A percentile compares a stretch with the other conserved stretches of the same genome.
phyloP scores from a whole-genome alignment of 2,329 filamentous ascomycete genomes.

The Phaeosphaeriaceae sp. region DNA sequence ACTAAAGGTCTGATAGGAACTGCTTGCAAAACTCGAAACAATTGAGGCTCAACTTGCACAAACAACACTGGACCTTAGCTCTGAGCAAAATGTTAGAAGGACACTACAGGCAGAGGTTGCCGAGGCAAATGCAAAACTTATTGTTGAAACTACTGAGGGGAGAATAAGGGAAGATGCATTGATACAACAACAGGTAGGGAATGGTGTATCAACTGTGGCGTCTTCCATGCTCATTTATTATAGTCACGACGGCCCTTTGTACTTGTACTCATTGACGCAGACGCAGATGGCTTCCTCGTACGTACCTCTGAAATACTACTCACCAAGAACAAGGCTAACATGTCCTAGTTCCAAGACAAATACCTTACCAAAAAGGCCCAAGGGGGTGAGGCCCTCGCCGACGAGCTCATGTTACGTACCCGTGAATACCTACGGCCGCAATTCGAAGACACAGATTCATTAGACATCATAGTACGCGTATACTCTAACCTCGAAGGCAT shows the following conservation, averaged over 20 bases:
- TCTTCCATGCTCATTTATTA: slow-evolving; percentile 11
- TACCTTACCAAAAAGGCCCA: slow-evolving; percentile 44
- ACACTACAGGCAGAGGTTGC: slow-evolving; percentile 44
- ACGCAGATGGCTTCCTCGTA: slow-evolving; percentile 47
- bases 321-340: slow-evolving; percentile 1
- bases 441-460: slow-evolving; percentile 42
- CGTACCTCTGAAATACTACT: neutral
- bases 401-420: slow-evolving; percentile 42
- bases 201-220: no score
- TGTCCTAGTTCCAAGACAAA: slow-evolving; percentile 44
- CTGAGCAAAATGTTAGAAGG: slow-evolving; percentile 47
- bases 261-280: slow-evolving; percentile 46
- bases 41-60: slow-evolving; percentile 44
- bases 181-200: slow-evolving; percentile 37
- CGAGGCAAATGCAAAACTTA: no score
- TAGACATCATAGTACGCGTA: slow-evolving; percentile 45
- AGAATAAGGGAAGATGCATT: slow-evolving; percentile 39
- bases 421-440: slow-evolving; percentile 45
- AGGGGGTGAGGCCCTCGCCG: slow-evolving; percentile 44
- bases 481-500: slow-evolving; percentile 48
- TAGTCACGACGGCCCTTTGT: slow-evolving; percentile 44
- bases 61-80: slow-evolving; percentile 46
- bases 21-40: slow-evolving; percentile 47
- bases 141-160: slow-evolving; percentile 18
- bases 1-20: slow-evolving; percentile 28